phyloP scores from a whole-genome alignment of 345 rosid species.

The Citrus glauca region DNA sequence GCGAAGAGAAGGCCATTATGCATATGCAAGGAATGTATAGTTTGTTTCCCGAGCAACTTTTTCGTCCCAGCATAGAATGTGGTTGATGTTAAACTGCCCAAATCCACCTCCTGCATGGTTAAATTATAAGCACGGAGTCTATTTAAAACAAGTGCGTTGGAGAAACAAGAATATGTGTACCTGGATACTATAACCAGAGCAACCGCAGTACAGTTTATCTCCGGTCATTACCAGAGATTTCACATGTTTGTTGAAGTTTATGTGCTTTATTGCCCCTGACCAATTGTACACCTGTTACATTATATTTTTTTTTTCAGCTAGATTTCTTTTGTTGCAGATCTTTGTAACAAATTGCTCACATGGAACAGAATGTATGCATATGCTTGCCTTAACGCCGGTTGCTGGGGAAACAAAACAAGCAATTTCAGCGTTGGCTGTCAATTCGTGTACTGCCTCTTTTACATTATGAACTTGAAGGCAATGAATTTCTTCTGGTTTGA shows the following conservation, averaged over 20 bases:
- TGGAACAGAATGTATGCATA: background rate
- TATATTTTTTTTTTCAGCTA: background rate
- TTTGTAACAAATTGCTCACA: background rate
- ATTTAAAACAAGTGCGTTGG: background rate
- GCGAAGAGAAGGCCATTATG: constrained; percentile 38
- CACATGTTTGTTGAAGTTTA: constrained; percentile 42
- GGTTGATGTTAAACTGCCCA: constrained; percentile 29
- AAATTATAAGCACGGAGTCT: background rate
- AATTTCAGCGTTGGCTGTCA: constrained; percentile 39
- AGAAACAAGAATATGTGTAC: constrained; percentile 17
- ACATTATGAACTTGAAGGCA: constrained; percentile 64
- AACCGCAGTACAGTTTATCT: constrained; percentile 51
- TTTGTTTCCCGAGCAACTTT: constrained; percentile 53
- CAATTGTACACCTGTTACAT: constrained; percentile 51
- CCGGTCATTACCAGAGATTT: constrained; percentile 48
- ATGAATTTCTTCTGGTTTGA: constrained; percentile 49
- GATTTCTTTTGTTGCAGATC: background rate
- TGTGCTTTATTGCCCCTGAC: constrained; percentile 53
- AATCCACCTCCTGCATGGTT: constrained; percentile 42
- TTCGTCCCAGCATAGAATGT: constrained; percentile 50
- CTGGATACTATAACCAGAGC: constrained; percentile 58
- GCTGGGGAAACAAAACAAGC: constrained; percentile 56
- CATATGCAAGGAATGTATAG: constrained; percentile 33
- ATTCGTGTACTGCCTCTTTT: constrained; percentile 44
- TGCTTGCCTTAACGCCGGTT: constrained; percentile 55